Base-by-base conservation (phyloP, 2,329 filamentous ascomycete species). In the Aspergillus pseudoterreus region DNA sequence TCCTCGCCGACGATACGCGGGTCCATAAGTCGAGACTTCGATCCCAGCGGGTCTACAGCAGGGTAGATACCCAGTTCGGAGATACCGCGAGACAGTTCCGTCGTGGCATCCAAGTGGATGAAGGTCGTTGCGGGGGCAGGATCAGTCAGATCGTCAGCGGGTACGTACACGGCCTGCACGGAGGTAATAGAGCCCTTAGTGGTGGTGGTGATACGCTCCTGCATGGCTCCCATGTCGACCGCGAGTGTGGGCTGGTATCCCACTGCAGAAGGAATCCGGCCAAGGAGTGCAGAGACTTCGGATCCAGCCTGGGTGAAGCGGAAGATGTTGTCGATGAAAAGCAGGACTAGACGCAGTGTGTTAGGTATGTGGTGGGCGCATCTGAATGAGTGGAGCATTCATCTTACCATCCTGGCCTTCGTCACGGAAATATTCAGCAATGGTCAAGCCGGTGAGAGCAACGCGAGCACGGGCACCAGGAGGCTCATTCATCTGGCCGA, bases 321-420 rank as follows among this genome's bases (percentile, higher is more conserved):
- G 90, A 96, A 97, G 81, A 99, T 97, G 85, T 99, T 99, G 88
- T 99, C 94, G 77, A 97, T 97, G 84, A 97, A 96, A 77, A 96
- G 91, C 75, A 96, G 83, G 84, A 96, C 90, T 30, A 11, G 10
- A 11, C 8, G 6, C 27, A 10, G 27, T 10, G 8, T 30, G 27
- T 30, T 30, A 11, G 27, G 10, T 30, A 30, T 30, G 27, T 30
- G 6, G 8, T 10, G 27, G 27, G 27, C 27, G 8, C 1, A 4
- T 11, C 8, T 10, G 8, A 30, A 30, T 9, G 10, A 11, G 9
- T 30, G 1, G 9, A 10, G 27, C 3, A 8, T 10, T 11, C 6
- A 9, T 22, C 27, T 4, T 30, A 30, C 27, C 27, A 80, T 96
- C 92, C 82, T 96, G 92, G 66, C 92, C 92, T 67, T 87, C 82